Evolutionary conservation across 2,329 filamentous ascomycete genomes (phyloP), one percentile per base, ranked within the genome.

Genomic region (Rutstroemia sydowiana): DNA sequence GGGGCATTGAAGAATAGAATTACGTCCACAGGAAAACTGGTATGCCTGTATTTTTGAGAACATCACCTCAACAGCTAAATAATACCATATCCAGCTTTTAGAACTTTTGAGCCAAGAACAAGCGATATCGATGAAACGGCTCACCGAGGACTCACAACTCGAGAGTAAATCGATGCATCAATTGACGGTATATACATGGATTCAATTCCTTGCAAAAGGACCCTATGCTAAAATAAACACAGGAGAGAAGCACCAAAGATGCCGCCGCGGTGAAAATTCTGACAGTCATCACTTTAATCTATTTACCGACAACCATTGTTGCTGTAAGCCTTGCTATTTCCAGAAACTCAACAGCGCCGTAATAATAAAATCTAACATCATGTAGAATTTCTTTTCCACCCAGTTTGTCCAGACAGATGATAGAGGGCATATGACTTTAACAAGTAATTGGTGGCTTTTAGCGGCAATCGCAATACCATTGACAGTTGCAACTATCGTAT

Each of bases 221-320:
- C 1, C n/a, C n/a, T n/a, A n/a, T 23, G 7, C 45, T 54, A 34
- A 55, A 16, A 14, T 1, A 5, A 18, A 5, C 18, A 3, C 26
- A 62, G 60, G 52, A 57, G 39, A 47, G 48, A 56, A 60, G 56
- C 21, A 57, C 56, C 1, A 55, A 57, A 47, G 59, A 62, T 47
- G 57, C 60, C 9, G 59, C 60, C 9, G 59, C 57, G 2, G 56
- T 62, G n/a, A 62, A 62, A 21, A 61, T 61, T 20, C 34, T 62
- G 4, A 62, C 60, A 2, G 49, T 62, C 6, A 61, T 62, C 10
- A 61, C 59, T 2, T 42, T 62, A 4, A 51, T 62, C 13, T 62
- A 61, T 44, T 45, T 62, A 3, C 60, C 60, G 1, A 52, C 48
- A 6, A 60, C 60, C 9, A 57, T 62, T 30, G 59, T 62, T 32